A percentile compares a stretch with the other conserved stretches of the same genome.
Conservation (phyloP, 1,284 basidiomycete species). For the Moesziomyces antarcticus region DNA sequence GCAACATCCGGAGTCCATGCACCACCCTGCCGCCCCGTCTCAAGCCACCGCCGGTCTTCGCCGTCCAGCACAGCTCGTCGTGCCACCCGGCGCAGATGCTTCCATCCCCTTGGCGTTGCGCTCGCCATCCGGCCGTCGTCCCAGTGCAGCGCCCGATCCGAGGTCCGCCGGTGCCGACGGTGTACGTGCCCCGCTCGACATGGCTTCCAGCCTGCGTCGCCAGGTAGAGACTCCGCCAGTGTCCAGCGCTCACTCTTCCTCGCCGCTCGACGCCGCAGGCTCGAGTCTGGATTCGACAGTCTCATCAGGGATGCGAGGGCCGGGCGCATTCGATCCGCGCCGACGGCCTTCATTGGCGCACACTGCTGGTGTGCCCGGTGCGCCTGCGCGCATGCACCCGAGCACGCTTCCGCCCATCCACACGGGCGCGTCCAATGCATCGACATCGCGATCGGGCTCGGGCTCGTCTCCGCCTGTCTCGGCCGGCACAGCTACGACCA, state of each 20-base stretch:
- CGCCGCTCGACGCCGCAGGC: conserved; percentile 31
- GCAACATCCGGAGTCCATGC: conserved; percentile 7
- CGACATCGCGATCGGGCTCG: conserved; percentile 15
- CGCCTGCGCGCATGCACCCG: conserved; percentile 19
- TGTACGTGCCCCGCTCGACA: conserved; percentile 23
- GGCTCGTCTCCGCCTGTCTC: conserved; percentile 32
- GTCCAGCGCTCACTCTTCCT: conserved; percentile 7
- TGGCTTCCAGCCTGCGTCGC: conserved; percentile 56
- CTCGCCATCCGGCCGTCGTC: conserved; percentile 52
- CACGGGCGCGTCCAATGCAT: conserved; percentile 19
- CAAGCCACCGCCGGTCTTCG: conserved; percentile 5
- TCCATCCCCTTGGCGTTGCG: conserved; percentile 45
- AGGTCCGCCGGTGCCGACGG: conserved; percentile 19
- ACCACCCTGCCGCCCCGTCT: conserved; percentile 3
- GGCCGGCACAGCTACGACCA: conserved; percentile 5
- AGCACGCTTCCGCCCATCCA: conserved; percentile 33
- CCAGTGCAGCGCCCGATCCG: conserved; percentile 55
- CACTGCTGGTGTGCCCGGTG: background rate
- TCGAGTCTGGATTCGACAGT: background rate
- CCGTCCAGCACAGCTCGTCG: conserved; percentile 30
- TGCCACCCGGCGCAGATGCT: conserved; percentile 26
- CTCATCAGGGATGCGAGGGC: conserved; percentile 16
- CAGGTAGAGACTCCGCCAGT: conserved; percentile 52
- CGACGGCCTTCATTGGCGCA: conserved; percentile 29
- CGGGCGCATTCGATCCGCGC: conserved; percentile 40